A percentile compares a stretch with the other conserved stretches of the same genome.
Evolutionary conservation across 169 alveolate species (phyloP).

Genomic region (Plasmodium gonderi): DNA sequence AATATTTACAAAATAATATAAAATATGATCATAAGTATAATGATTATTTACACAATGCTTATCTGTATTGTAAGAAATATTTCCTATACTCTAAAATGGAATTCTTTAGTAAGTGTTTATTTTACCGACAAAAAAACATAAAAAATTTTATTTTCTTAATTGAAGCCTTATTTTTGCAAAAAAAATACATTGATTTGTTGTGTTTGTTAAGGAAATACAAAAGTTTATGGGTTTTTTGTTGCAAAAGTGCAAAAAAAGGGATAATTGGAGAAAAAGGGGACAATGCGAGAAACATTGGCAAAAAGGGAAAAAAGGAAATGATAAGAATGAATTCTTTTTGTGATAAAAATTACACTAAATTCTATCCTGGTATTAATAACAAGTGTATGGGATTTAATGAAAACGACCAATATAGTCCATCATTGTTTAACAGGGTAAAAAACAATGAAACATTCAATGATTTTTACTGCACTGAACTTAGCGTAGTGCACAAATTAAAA

Average conservation of each 20-base stretch:
- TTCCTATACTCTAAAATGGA: slow-evolving; percentile 63
- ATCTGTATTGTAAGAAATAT: slow-evolving; percentile 40
- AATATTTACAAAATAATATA: neutral
- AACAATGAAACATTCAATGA: neutral
- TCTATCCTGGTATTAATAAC: neutral
- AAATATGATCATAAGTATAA: neutral
- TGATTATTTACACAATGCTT: slow-evolving; percentile 20
- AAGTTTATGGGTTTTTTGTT: slow-evolving; percentile 26
- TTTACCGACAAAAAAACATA: slow-evolving; percentile 17
- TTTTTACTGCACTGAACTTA: neutral
- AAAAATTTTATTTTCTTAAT: slow-evolving; percentile 44
- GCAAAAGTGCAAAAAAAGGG: neutral
- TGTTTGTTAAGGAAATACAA: neutral
- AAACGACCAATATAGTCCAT: neutral
- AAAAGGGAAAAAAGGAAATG: neutral
- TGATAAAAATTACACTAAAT: neutral
- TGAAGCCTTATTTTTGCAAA: slow-evolving; percentile 46
- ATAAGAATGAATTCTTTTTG: neutral
- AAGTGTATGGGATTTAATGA: neutral
- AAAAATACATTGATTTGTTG: slow-evolving; percentile 35
- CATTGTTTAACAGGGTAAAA: neutral
- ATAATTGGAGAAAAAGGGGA: neutral
- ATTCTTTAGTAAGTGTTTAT: slow-evolving; percentile 33
- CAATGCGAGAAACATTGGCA: neutral
- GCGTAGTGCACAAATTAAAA: neutral